These are phyloP conservation scores for Neurospora sp. DNA, from an alignment of 495 filamentous ascomycete species.

Conservation along the genomic window DNA sequence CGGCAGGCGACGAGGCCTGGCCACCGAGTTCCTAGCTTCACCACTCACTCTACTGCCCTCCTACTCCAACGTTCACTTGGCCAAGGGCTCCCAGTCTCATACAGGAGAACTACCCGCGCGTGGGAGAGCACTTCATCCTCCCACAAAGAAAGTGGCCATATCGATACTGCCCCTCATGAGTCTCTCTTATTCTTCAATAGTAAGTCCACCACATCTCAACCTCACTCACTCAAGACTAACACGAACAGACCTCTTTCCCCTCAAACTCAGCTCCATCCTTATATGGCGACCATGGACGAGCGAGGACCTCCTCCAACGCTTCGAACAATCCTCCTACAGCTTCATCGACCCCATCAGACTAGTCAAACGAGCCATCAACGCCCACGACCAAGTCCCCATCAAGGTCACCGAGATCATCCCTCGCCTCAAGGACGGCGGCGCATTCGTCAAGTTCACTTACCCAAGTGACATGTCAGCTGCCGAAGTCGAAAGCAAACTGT, in stretches of 20 bases:
- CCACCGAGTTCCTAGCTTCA: neutral
- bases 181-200: neutral
- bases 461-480: conserved; percentile 38
- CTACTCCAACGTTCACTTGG: neutral
- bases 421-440: conserved; percentile 81
- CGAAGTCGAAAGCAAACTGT: conserved; percentile 46
- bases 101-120: neutral
- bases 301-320: conserved; percentile 50
- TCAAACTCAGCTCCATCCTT: conserved; percentile 60
- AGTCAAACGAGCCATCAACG: conserved; percentile 45
- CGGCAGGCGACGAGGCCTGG: conserved; percentile 8
- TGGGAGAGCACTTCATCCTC: neutral
- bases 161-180: neutral
- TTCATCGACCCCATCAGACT: conserved; percentile 55
- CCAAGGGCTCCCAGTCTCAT: neutral
- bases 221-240: neutral
- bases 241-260: conserved; percentile 51
- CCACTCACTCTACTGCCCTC: neutral
- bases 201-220: neutral
- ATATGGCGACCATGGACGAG: conserved; percentile 47
- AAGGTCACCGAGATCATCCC: conserved; percentile 71
- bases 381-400: conserved; percentile 45
- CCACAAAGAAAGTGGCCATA: neutral
- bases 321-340: conserved; percentile 48
- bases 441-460: conserved; percentile 80